Percentiles rank a stretch among this genome's conserved stretches.
phyloP scores from a whole-genome alignment of 2,329 filamentous ascomycete genomes.

The Xylaria sp. region DNA sequence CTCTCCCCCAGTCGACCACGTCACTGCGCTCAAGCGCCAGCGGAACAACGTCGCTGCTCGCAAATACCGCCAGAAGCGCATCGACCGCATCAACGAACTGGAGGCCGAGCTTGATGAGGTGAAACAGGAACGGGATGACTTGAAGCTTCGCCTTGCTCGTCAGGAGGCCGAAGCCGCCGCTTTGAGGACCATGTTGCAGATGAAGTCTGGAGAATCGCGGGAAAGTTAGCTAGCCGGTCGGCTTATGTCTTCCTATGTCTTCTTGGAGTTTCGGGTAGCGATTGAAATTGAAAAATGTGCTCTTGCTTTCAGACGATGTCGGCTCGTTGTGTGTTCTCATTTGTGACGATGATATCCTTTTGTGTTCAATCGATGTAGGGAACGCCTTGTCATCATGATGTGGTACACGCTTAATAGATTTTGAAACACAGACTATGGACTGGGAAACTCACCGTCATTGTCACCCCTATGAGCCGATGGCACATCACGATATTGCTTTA shows the following conservation, averaged over 20 bases:
- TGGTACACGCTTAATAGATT: neutral
- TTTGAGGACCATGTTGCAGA: constrained; percentile 63
- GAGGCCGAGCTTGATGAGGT: constrained; percentile 69
- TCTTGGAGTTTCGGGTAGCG: constrained; percentile 37
- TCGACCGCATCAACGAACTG: constrained; percentile 72
- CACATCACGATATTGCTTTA: constrained; percentile 17
- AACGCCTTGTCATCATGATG: constrained; percentile 48
- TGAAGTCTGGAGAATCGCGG: constrained; percentile 46
- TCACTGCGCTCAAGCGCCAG: constrained; percentile 65
- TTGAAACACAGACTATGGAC: neutral
- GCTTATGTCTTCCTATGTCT: constrained; percentile 18
- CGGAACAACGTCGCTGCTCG: constrained; percentile 78
- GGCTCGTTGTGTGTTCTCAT: constrained; percentile 47
- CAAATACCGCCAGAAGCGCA: constrained; percentile 76
- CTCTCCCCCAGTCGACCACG: constrained; percentile 47
- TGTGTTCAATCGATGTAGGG: constrained; percentile 45
- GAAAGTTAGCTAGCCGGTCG: constrained; percentile 36
- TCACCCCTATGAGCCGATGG: neutral
- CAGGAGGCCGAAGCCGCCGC: constrained; percentile 74
- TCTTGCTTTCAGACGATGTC: constrained; percentile 49
- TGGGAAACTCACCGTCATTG: constrained; percentile 21
- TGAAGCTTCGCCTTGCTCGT: constrained; percentile 70
- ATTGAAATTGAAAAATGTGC: constrained; percentile 36
- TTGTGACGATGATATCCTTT: constrained; percentile 36
- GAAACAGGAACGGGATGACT: constrained; percentile 70